Percentiles rank a stretch among this genome's conserved stretches.
These are phyloP conservation scores for Psilocybe tampanensis DNA, from an alignment of 768 basidiomycete genomes.

Conservation along the genomic window DNA sequence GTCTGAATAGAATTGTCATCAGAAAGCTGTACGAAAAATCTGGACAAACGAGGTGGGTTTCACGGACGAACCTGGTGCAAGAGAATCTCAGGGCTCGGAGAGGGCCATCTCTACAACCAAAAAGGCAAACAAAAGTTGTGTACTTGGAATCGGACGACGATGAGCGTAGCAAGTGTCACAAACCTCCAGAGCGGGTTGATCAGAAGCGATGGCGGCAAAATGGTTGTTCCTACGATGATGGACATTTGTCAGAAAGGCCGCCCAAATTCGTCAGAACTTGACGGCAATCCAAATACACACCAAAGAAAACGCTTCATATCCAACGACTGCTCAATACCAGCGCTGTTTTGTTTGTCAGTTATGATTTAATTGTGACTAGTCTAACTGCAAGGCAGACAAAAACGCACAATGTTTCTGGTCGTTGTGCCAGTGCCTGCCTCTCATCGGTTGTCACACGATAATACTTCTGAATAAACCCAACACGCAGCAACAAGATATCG, in stretches of 20 bases:
- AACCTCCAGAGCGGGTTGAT: conserved; percentile 69
- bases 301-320: conserved; percentile 78
- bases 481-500: conserved; percentile 62
- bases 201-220: conserved; percentile 69
- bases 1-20: conserved; percentile 39
- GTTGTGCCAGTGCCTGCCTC: conserved; percentile 41
- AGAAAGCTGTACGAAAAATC: conserved; percentile 1
- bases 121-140: not conserved
- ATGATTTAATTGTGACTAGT: not conserved
- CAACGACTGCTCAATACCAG: conserved; percentile 68
- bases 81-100: conserved; percentile 39
- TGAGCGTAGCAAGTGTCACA: not conserved
- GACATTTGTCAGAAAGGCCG: not conserved
- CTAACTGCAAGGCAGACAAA: not conserved
- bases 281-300: conserved; percentile 33
- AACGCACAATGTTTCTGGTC: conserved; percentile 58
- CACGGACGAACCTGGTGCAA: conserved; percentile 55
- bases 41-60: not conserved
- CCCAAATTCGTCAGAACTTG: not conserved
- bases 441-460: conserved; percentile 42
- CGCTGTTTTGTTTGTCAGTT: conserved; percentile 35
- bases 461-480: conserved; percentile 66
- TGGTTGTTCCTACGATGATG: conserved; percentile 71
- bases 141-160: not conserved
- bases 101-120: conserved; percentile 46